These are phyloP conservation scores for Russula abietina DNA, from an alignment of 768 basidiomycete species.

Conservation along the genomic window DNA sequence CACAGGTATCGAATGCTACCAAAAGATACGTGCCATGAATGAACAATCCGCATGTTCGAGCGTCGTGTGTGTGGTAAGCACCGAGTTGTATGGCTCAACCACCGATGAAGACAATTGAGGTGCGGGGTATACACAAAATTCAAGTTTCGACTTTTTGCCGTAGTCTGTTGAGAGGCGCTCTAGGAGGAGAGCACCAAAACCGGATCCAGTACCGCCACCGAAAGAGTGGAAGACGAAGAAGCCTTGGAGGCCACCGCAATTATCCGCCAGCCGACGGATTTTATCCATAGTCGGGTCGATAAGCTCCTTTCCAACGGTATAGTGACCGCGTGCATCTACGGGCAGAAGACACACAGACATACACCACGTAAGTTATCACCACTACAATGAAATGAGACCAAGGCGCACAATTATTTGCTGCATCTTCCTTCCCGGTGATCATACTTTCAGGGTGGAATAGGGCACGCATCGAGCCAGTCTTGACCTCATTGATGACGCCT, in stretches of 20 bases:
- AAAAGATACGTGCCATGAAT: conserved; percentile 69
- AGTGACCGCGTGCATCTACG: conserved; percentile 93
- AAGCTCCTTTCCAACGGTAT: conserved; percentile 97
- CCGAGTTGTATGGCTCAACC: conserved; percentile 97
- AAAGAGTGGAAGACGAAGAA: conserved; percentile 99
- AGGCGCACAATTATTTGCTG: conserved; percentile 92
- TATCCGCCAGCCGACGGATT: conserved; percentile 89
- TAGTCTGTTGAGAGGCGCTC: conserved; percentile 96
- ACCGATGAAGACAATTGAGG: conserved; percentile 91
- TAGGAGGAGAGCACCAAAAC: conserved; percentile 93
- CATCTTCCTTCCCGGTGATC: conserved; percentile 97
- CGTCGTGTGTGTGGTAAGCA: conserved; percentile 95
- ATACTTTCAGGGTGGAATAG: conserved; percentile 98
- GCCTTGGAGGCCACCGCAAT: conserved; percentile 94
- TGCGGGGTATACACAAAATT: conserved; percentile 96
- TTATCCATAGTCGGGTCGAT: conserved; percentile 97
- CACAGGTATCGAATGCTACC: not conserved
- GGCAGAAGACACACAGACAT: not conserved
- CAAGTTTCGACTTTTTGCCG: conserved; percentile 98
- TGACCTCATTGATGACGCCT: conserved; percentile 92
- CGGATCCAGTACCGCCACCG: conserved; percentile 97
- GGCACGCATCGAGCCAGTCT: conserved; percentile 83
- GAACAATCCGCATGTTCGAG: conserved; percentile 99
- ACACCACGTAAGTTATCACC: not conserved
- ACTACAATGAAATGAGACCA: conserved; percentile 12